Evolutionary conservation across 2,329 filamentous ascomycete genomes (phyloP).

Genomic region (Colletotrichum caudatum): DNA sequence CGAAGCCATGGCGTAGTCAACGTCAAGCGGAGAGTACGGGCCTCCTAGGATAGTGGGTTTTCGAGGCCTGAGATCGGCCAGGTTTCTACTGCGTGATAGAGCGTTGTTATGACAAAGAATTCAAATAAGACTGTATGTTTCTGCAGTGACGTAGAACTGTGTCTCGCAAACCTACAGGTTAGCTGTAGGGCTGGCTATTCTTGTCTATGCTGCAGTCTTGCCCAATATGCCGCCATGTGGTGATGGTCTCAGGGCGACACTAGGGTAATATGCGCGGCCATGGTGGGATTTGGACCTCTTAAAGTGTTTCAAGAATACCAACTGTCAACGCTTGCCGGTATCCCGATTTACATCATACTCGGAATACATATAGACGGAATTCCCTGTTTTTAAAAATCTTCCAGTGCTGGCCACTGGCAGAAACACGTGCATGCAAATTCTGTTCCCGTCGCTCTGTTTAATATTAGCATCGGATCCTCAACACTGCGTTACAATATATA

Average conservation of each 20-base stretch:
- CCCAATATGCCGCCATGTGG: not conserved
- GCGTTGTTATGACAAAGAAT: too few species aligned
- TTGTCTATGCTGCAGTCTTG: not conserved
- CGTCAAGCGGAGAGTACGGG: not conserved
- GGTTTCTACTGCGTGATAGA: not conserved
- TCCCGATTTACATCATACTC: too few species aligned
- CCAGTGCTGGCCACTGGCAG: not conserved
- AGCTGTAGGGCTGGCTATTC: not conserved
- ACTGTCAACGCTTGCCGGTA: not conserved
- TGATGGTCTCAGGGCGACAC: not conserved
- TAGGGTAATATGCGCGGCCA: not conserved
- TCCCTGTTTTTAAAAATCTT: too few species aligned
- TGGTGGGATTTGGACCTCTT: not conserved
- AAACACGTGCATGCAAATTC: constrained; percentile 15
- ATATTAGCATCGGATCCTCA: not conserved
- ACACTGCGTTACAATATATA: too few species aligned
- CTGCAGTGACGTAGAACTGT: not conserved
- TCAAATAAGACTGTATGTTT: not conserved
- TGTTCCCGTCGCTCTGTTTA: not conserved
- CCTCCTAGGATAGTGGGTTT: not conserved
- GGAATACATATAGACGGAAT: not conserved
- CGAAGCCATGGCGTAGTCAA: not conserved
- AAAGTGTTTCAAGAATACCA: too few species aligned
- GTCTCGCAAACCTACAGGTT: not conserved
- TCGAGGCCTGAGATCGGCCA: not conserved